phyloP scores from a whole-genome alignment of 208 protist genomes.

The Wallacemonas sp. region DNA sequence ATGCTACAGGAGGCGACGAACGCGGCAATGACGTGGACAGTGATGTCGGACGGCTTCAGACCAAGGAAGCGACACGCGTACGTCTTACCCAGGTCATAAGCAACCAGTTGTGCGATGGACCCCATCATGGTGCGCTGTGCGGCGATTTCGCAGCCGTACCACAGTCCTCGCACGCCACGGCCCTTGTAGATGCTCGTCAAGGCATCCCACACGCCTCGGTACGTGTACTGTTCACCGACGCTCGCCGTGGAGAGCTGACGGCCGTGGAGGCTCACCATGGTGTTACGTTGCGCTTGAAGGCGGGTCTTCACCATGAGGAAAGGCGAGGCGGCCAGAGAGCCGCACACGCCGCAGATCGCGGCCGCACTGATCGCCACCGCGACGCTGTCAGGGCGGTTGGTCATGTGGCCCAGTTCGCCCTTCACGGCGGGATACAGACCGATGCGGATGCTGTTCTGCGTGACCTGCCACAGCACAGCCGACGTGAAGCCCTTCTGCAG shows the following conservation, averaged over 20 bases:
- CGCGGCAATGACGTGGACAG: conserved; percentile 44
- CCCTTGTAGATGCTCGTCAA: conserved; percentile 29
- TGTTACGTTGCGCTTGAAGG: conserved; percentile 50
- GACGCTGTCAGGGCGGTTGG: neutral
- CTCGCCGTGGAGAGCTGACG: conserved; percentile 19
- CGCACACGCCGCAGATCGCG: conserved; percentile 36
- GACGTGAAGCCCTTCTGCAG: conserved; percentile 54
- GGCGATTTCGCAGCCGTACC: conserved; percentile 39
- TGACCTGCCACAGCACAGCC: conserved; percentile 53
- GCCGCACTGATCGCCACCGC: conserved; percentile 11
- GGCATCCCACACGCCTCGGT: conserved; percentile 40
- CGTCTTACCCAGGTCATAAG: conserved; percentile 50
- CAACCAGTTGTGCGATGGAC: conserved; percentile 38
- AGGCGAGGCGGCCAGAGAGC: conserved; percentile 44
- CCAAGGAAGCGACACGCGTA: conserved; percentile 9
- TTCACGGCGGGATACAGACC: conserved; percentile 52
- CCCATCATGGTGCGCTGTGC: conserved; percentile 42
- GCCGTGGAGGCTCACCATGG: neutral
- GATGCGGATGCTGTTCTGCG: conserved; percentile 63
- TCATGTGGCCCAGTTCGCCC: conserved; percentile 10
- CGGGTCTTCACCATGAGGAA: conserved; percentile 77
- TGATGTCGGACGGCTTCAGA: conserved; percentile 24
- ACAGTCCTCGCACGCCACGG: conserved; percentile 45
- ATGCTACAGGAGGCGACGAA: conserved; percentile 26
- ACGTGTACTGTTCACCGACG: conserved; percentile 53